Evolutionary conservation across 257 asterid genomes (phyloP).

Genomic region (Fraxinus americana): DNA sequence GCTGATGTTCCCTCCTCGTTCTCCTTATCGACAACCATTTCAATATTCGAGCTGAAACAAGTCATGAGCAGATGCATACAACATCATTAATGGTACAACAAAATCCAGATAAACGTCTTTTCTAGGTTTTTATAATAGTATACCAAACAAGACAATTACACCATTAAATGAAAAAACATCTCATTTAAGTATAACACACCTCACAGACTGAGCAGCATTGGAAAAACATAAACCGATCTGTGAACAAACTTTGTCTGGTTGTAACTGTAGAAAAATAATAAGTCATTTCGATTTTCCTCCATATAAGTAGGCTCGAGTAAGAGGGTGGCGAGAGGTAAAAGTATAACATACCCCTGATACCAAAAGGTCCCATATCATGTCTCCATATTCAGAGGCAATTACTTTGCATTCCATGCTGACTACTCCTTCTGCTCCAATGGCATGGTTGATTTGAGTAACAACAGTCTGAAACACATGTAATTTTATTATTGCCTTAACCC

Average conservation of each 20-base stretch:
- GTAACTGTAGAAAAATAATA: conserved; percentile 51
- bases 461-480: conserved; percentile 51
- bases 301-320: conserved; percentile 2
- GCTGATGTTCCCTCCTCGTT: conserved; percentile 38
- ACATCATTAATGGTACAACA: too few species aligned
- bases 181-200: conserved; percentile 40
- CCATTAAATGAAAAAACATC: not conserved
- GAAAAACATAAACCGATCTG: conserved; percentile 64
- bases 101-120: too few species aligned
- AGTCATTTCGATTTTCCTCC: not conserved
- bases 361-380: conserved; percentile 83
- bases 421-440: conserved; percentile 90
- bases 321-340: not conserved
- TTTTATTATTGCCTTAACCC: conserved; percentile 10
- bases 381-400: conserved; percentile 74
- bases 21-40: conserved; percentile 66
- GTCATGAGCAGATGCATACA: not conserved
- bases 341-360: conserved; percentile 56
- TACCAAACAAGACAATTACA: not conserved
- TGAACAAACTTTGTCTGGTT: conserved; percentile 71
- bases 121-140: too few species aligned
- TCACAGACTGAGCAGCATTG: conserved; percentile 50
- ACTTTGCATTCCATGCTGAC: conserved; percentile 83
- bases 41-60: conserved; percentile 69
- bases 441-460: conserved; percentile 84